These are phyloP conservation scores for Nicotiana undulata DNA, from an alignment of 257 asterid genomes.

Conservation along the genomic window DNA sequence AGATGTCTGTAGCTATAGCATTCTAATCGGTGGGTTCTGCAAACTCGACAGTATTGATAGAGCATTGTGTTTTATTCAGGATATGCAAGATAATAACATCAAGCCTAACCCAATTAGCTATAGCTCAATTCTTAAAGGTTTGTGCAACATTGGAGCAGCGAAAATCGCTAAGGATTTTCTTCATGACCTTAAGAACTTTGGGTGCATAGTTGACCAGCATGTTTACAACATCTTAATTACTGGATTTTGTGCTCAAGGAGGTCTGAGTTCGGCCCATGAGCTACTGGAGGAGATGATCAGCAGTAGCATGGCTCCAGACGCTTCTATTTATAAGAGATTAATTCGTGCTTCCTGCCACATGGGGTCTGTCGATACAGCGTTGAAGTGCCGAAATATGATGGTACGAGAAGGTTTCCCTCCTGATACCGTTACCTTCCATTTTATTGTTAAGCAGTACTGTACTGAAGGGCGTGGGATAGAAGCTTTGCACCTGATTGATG, in stretches of 20 bases:
- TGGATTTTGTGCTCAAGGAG: constrained; percentile 44
- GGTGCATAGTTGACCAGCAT: constrained; percentile 34
- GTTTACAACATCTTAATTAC: constrained; percentile 43
- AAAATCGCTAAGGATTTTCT: constrained; percentile 26
- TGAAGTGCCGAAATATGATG: constrained; percentile 24
- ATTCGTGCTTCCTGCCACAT: constrained; percentile 33
- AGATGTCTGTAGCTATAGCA: constrained; percentile 47
- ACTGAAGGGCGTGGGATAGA: constrained; percentile 25
- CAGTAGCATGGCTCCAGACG: constrained; percentile 32
- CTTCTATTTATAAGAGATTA: constrained; percentile 27
- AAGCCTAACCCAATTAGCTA: constrained; percentile 43
- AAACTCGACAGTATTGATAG: constrained; percentile 27
- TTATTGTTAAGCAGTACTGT: constrained; percentile 28
- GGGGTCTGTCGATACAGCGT: constrained; percentile 33
- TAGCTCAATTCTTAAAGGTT: constrained; percentile 39
- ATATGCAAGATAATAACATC: constrained; percentile 33
- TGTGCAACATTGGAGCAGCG: too few species aligned
- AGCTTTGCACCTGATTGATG: constrained; percentile 22
- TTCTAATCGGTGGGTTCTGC: constrained; percentile 47
- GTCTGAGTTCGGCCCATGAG: constrained; percentile 34
- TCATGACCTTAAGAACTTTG: constrained; percentile 29
- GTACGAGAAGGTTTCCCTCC: constrained; percentile 21
- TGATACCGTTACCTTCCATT: constrained; percentile 26
- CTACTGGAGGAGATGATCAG: constrained; percentile 50
- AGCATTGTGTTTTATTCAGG: constrained; percentile 33